A percentile compares a stretch with the other conserved stretches of the same genome.
These are phyloP conservation scores for Phycomyces nitens DNA, from an alignment of 192 early-diverging fungal species.

Conservation along the genomic window DNA sequence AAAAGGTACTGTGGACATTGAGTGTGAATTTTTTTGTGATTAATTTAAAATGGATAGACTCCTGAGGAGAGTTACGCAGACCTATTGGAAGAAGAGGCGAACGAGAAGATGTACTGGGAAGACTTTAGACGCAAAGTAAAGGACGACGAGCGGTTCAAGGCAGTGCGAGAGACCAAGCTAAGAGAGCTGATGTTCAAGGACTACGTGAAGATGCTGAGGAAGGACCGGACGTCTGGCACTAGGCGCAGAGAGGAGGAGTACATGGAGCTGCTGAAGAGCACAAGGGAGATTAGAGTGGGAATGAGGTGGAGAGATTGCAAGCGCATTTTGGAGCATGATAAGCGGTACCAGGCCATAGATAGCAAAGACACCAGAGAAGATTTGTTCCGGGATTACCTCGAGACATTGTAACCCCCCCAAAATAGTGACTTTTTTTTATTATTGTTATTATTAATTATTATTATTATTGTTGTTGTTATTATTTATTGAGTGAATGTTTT, in stretches of 20 bases:
- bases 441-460: too few relatives aligned
- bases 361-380: constrained; percentile 64
- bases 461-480: too few relatives aligned
- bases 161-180: constrained; percentile 53
- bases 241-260: constrained; percentile 55
- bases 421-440: too few relatives aligned
- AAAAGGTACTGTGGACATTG: constrained; percentile 30
- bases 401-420: constrained; percentile 10
- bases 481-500: too few relatives aligned
- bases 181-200: constrained; percentile 63
- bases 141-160: constrained; percentile 59
- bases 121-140: constrained; percentile 71
- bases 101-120: constrained; percentile 58
- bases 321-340: constrained; percentile 60
- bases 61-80: constrained; percentile 53
- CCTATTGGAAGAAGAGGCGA: constrained; percentile 56
- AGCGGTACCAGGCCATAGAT: constrained; percentile 60
- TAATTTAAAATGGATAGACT: constrained; percentile 18
- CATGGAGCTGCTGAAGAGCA: constrained; percentile 54
- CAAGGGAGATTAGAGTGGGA: constrained; percentile 48
- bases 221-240: neutral
- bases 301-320: constrained; percentile 69
- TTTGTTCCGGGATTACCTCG: constrained; percentile 63
- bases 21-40: neutral
- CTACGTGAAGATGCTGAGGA: constrained; percentile 51